These are phyloP conservation scores for Trichomonascaceae sp. DNA, from an alignment of 1,139 yeast genomes.

Conservation along the genomic window DNA sequence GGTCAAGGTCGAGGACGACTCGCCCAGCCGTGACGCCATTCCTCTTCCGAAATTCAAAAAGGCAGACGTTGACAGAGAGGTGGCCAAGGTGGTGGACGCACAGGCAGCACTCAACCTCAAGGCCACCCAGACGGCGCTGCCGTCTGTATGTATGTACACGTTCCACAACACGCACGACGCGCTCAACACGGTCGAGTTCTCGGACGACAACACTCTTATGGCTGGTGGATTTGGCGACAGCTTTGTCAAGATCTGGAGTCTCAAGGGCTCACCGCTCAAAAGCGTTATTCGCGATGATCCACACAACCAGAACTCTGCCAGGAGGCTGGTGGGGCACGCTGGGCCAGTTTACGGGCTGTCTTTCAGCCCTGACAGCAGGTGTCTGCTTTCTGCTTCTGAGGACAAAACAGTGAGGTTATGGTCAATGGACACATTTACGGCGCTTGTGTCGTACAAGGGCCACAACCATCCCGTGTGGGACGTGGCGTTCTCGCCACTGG, in stretches of 20 bases:
- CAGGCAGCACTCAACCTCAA: conserved; percentile 57
- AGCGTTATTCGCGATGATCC: conserved; percentile 50
- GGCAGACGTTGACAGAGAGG: conserved; percentile 65
- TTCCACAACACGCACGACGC: conserved; percentile 91
- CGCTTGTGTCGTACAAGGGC: conserved; percentile 88
- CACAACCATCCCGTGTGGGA: conserved; percentile 98
- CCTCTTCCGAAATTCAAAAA: conserved; percentile 82
- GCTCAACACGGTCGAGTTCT: conserved; percentile 71
- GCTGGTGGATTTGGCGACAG: conserved; percentile 96
- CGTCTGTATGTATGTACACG: conserved; percentile 96
- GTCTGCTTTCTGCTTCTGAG: conserved; percentile 71
- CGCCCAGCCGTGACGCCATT: conserved; percentile 60
- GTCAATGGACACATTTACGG: conserved; percentile 85
- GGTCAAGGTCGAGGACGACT: conserved; percentile 35
- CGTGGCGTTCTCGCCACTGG: conserved; percentile 84
- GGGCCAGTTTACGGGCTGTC: conserved; percentile 89
- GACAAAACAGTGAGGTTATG: conserved; percentile 88
- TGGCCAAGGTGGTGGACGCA: conserved; percentile 69
- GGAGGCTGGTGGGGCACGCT: conserved; percentile 80
- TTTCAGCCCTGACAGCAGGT: conserved; percentile 82
- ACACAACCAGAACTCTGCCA: conserved; percentile 15
- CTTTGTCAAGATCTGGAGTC: conserved; percentile 79
- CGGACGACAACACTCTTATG: conserved; percentile 72
- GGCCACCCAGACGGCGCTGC: conserved; percentile 64
- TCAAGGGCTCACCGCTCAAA: conserved; percentile 75